A percentile compares a stretch with the other conserved stretches of the same genome.
These are phyloP conservation scores for Ustilago loliicola DNA, from an alignment of 1,284 basidiomycete species.

Conservation along the genomic window DNA sequence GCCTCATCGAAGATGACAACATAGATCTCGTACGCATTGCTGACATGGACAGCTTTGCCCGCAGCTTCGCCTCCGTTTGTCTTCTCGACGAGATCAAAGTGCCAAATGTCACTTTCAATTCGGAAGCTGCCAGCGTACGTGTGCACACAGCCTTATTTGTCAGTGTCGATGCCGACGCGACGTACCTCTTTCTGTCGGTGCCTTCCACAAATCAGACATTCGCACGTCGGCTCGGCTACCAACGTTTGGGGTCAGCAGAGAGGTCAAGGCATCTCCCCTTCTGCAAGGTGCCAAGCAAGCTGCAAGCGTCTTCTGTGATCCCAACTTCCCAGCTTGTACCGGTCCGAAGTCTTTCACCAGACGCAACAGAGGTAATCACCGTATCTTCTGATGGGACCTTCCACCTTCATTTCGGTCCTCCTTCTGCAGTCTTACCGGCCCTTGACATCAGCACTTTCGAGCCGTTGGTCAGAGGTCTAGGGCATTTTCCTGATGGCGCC, in stretches of 20 bases:
- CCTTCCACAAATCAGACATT: slow-evolving; percentile 31
- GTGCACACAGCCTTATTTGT: slow-evolving; percentile 23
- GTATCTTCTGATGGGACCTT: slow-evolving; percentile 5
- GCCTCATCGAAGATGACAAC: slow-evolving; percentile 23
- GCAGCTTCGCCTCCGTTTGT: slow-evolving; percentile 54
- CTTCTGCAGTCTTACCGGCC: slow-evolving; percentile 9
- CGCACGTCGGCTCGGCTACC: slow-evolving; percentile 35
- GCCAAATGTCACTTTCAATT: background rate
- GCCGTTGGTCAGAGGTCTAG: slow-evolving; percentile 4
- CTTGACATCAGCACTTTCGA: slow-evolving; percentile 31
- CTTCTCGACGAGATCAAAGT: slow-evolving; percentile 58
- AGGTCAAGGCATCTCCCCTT: slow-evolving; percentile 26
- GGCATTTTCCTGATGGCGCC: background rate
- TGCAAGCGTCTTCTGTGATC: slow-evolving; percentile 10
- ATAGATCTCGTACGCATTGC: slow-evolving; percentile 34
- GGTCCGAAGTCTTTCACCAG: slow-evolving; percentile 8
- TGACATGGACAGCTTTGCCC: slow-evolving; percentile 54
- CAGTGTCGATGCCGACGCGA: slow-evolving; percentile 12
- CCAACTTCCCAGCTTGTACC: slow-evolving; percentile 11
- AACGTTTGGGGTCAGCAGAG: slow-evolving; percentile 12
- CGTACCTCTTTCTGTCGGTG: slow-evolving; percentile 34
- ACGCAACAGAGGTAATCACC: slow-evolving; percentile 25
- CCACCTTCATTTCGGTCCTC: slow-evolving; percentile 38
- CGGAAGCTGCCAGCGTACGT: slow-evolving; percentile 2
- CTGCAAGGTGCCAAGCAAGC: slow-evolving; percentile 31